Evolutionary conservation across 192 early-diverging fungal genomes (phyloP).

Genomic region (Coemansia sp.): DNA sequence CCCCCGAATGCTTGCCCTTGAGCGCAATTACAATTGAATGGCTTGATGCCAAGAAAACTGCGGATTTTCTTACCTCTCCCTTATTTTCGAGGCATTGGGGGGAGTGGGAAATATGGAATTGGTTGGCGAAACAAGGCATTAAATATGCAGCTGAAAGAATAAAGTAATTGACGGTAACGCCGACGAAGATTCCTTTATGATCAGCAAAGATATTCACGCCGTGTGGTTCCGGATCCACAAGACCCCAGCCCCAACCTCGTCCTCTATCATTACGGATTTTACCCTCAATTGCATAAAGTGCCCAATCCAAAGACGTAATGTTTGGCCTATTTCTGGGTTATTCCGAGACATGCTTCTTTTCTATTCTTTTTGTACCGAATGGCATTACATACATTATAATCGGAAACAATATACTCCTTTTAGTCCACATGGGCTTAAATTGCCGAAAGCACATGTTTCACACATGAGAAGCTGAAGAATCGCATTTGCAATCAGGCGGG

Average conservation of each 20-base stretch:
- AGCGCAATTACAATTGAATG: background rate
- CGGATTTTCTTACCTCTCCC: background rate
- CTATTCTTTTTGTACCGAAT: background rate
- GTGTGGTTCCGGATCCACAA: background rate
- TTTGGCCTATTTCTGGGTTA: background rate
- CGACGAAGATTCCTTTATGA: background rate
- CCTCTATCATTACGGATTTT: background rate
- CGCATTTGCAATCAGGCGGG: background rate
- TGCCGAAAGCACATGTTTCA: background rate
- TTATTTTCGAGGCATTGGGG: background rate
- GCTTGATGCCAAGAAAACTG: background rate
- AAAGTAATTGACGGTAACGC: background rate
- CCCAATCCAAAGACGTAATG: background rate
- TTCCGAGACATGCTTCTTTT: background rate
- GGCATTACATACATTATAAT: background rate
- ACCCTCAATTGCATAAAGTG: background rate
- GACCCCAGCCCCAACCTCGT: background rate
- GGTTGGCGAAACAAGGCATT: background rate
- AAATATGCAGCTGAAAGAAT: background rate
- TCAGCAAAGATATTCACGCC: no score
- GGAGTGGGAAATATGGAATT: background rate
- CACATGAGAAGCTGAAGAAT: background rate
- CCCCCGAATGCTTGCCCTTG: background rate
- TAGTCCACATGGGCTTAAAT: background rate
- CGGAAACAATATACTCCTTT: background rate